Evolutionary conservation across 2,329 filamentous ascomycete genomes (phyloP).

Genomic region (Fusarium globosum): DNA sequence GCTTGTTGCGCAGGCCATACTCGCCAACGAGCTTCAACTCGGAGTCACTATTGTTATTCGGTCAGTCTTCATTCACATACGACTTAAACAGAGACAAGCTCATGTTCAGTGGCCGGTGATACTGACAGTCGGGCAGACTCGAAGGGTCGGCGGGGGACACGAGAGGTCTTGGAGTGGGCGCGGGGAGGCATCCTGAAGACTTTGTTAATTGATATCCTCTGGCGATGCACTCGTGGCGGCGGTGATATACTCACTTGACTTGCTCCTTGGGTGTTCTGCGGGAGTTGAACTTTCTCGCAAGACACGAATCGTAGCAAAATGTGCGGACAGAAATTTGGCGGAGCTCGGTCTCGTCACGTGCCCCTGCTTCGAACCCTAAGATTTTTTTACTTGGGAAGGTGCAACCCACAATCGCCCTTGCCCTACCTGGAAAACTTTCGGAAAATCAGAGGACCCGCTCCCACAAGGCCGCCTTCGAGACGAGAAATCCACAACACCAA

Average conservation of each 20-base stretch:
- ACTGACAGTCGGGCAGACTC: conserved; percentile 99
- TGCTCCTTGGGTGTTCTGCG: conserved; percentile 53
- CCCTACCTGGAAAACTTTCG: conserved; percentile 49
- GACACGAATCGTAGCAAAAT: conserved; percentile 38
- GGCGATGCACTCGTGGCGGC: conserved; percentile 12
- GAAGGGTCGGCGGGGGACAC: conserved; percentile 97
- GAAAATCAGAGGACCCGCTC: conserved; percentile 53
- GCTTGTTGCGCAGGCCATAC: conserved; percentile 99
- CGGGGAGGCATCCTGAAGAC: conserved; percentile 55
- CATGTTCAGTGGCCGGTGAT: conserved; percentile 93
- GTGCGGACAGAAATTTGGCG: conserved; percentile 51
- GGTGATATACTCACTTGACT: conserved; percentile 52
- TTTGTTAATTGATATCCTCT: conserved; percentile 45
- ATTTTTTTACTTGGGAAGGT: neutral
- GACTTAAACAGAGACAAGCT: conserved; percentile 99
- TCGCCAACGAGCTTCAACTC: conserved; percentile 99
- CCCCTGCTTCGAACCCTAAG: conserved; percentile 47
- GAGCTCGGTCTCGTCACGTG: conserved; percentile 52
- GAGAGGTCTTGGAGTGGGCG: conserved; percentile 99
- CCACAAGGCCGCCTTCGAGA: conserved; percentile 52
- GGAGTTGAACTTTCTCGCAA: conserved; percentile 49
- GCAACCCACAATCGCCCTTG: conserved; percentile 44
- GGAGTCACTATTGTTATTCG: conserved; percentile 81
- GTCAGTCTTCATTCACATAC: conserved; percentile 81
- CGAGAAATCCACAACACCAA: conserved; percentile 53